Conservation (phyloP, 2,329 filamentous ascomycete species). For the Bipolaris sorokiniana region DNA sequence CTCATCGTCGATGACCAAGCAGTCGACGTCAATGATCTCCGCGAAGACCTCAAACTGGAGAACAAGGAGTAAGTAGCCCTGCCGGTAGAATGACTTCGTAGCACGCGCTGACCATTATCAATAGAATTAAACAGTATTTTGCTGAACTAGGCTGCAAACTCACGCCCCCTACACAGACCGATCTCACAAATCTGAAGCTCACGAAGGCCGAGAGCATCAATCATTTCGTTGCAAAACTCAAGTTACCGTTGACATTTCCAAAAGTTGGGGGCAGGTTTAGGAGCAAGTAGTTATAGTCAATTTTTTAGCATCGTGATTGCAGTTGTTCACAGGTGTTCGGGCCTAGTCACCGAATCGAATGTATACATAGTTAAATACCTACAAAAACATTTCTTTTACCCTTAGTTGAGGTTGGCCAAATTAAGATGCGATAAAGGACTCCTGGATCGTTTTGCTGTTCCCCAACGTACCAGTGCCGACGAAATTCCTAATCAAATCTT, state of each 20-base stretch:
- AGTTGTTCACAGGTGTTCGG: no score
- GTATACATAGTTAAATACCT: no score
- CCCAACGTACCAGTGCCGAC: no score
- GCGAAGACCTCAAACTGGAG: slow-evolving; percentile 74
- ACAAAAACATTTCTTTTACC: no score
- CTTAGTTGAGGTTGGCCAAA: no score
- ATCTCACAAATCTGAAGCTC: slow-evolving; percentile 60
- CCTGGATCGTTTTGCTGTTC: no score
- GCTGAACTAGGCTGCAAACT: slow-evolving; percentile 75
- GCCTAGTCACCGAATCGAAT: no score
- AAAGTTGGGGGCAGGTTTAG: slow-evolving; percentile 53
- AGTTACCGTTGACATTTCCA: slow-evolving; percentile 82
- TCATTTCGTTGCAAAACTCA: slow-evolving; percentile 71
- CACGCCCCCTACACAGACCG: slow-evolving; percentile 53
- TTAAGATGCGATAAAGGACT: no score
- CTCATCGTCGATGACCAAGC: slow-evolving; percentile 76
- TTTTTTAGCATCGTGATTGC: no score
- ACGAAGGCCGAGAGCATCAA: slow-evolving; percentile 66
- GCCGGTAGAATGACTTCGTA: no score
- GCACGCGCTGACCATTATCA: slow-evolving; percentile 15
- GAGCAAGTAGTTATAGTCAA: neutral
- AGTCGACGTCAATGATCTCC: slow-evolving; percentile 72
- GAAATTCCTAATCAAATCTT: no score
- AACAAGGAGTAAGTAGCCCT: slow-evolving; percentile 61
- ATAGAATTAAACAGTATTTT: slow-evolving; percentile 70